phyloP scores from a whole-genome alignment of 2,329 filamentous ascomycete species.

The Exophiala sp. region DNA sequence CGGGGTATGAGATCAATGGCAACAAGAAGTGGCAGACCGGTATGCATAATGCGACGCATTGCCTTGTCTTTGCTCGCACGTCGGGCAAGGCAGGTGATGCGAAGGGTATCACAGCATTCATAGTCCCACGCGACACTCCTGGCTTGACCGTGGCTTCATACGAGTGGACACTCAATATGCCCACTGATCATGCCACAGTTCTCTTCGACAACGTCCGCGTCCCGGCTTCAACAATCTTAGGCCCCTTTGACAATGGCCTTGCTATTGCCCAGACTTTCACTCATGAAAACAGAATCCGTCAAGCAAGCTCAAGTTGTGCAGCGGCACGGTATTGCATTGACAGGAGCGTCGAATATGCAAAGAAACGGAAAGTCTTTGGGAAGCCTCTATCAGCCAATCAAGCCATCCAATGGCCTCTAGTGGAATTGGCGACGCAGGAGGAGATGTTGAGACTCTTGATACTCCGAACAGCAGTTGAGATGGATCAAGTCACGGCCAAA shows the following conservation, averaged over 20 bases:
- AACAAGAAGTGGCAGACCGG: constrained; percentile 62
- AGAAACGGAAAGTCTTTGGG: constrained; percentile 50
- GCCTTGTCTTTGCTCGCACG: constrained; percentile 57
- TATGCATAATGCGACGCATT: constrained; percentile 57
- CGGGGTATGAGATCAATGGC: constrained; percentile 52
- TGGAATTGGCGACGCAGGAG: constrained; percentile 56
- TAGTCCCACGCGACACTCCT: constrained; percentile 49
- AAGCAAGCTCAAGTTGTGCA: constrained; percentile 56
- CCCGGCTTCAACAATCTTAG: constrained; percentile 49
- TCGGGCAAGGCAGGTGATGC: constrained; percentile 48
- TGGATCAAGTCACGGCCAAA: constrained; percentile 45
- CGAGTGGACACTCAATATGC: constrained; percentile 63
- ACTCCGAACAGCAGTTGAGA: constrained; percentile 55
- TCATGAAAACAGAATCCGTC: constrained; percentile 60
- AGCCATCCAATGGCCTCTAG: constrained; percentile 59
- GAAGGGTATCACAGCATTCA: constrained; percentile 56
- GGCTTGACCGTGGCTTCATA: constrained; percentile 53
- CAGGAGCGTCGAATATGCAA: constrained; percentile 52
- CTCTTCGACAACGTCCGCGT: constrained; percentile 54
- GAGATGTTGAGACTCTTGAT: constrained; percentile 59
- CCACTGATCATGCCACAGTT: constrained; percentile 59
- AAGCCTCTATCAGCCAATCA: constrained; percentile 55
- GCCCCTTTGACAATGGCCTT: constrained; percentile 49
- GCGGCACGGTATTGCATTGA: constrained; percentile 57
- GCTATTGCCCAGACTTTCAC: constrained; percentile 60